Evolutionary conservation across 1,139 yeast genomes (phyloP).

Genomic region (Debaryomyces subglobosus): DNA sequence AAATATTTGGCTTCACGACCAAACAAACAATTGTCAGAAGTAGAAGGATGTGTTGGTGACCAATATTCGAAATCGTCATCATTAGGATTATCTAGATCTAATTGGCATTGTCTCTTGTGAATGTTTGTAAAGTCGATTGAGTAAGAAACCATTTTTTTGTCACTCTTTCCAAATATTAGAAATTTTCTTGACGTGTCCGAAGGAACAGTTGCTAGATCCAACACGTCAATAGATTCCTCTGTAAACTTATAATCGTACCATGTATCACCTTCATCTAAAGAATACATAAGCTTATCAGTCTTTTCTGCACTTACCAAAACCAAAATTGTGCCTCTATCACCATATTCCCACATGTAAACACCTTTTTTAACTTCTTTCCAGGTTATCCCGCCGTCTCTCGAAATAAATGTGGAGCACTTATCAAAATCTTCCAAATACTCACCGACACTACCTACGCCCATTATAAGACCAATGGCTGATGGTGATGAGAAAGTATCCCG

Average conservation of each 20-base stretch:
- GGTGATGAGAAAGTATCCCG: slow-evolving; percentile 88
- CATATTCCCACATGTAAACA: slow-evolving; percentile 89
- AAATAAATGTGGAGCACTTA: slow-evolving; percentile 70
- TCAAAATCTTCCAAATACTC: slow-evolving; percentile 49
- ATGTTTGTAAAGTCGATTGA: slow-evolving; percentile 74
- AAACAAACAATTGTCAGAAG: slow-evolving; percentile 70
- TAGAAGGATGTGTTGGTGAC: slow-evolving; percentile 73
- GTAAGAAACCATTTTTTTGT: slow-evolving; percentile 33
- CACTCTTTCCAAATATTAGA: slow-evolving; percentile 29
- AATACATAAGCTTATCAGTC: slow-evolving; percentile 57
- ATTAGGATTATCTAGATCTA: slow-evolving; percentile 61
- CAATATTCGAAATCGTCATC: slow-evolving; percentile 81
- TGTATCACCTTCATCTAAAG: slow-evolving; percentile 76
- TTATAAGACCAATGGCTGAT: slow-evolving; percentile 83
- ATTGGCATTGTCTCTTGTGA: slow-evolving; percentile 67
- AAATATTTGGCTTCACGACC: slow-evolving; percentile 84
- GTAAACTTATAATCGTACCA: slow-evolving; percentile 74
- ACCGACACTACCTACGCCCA: slow-evolving; percentile 93
- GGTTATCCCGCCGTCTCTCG: slow-evolving; percentile 85
- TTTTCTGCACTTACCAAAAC: slow-evolving; percentile 65
- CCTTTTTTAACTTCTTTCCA: slow-evolving; percentile 84
- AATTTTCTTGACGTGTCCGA: slow-evolving; percentile 85
- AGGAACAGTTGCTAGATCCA: slow-evolving; percentile 88
- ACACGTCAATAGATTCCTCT: slow-evolving; percentile 55
- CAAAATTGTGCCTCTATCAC: slow-evolving; percentile 89